Conservation (phyloP, 176 grass and related monocot species). For the Zea mays region Zm-B73-REFERENCE-NAM-5.0 NC_050098.1:3401001-3401500, state of each 20-base stretch:
- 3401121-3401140: conserved; percentile 31
- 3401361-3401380: conserved; percentile 1
- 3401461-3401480: conserved; percentile 19
- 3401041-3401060: conserved; percentile 27
- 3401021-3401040: conserved; percentile 46
- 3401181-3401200: conserved; percentile 7
- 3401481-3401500: conserved; percentile 40
- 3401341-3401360: neutral
- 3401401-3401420: conserved; percentile 4
- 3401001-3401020: conserved; percentile 1
- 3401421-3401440: conserved; percentile 39
- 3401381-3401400: conserved; percentile 26
- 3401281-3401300: conserved; percentile 3
- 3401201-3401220: neutral
- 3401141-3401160: conserved; percentile 8
- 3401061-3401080: conserved; percentile 24
- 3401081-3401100: conserved; percentile 22
- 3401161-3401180: conserved; percentile 10
- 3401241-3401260: neutral
- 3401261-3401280: neutral
- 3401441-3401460: conserved; percentile 36
- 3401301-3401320: neutral
- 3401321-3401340: conserved; percentile 12
- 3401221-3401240: neutral
- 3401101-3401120: conserved; percentile 25